These are phyloP conservation scores for Williopsis jadinii DNA, from an alignment of 1,139 yeast species.

Conservation along the genomic window DNA sequence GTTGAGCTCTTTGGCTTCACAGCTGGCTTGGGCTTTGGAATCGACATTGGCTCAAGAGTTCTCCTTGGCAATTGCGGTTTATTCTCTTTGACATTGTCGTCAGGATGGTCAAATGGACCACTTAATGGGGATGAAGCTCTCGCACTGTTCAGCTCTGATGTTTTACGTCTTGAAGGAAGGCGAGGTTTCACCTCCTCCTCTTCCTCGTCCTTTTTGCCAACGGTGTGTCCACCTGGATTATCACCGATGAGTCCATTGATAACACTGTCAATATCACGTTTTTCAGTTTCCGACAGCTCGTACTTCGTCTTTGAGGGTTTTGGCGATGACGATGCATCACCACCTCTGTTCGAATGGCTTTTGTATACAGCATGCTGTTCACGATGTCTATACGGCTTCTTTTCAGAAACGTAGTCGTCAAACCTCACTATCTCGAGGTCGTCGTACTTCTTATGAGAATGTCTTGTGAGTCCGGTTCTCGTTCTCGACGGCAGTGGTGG, in stretches of 20 bases:
- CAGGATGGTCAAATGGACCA: conserved; percentile 4
- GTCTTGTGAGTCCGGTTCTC: background rate
- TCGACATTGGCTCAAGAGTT: background rate
- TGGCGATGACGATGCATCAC: background rate
- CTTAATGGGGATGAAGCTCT: too few relatives aligned
- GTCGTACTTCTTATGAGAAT: conserved; percentile 9
- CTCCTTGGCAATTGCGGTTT: background rate
- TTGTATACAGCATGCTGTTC: too few relatives aligned
- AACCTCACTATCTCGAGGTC: conserved; percentile 20
- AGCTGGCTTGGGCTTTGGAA: background rate
- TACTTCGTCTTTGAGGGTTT: conserved; percentile 9
- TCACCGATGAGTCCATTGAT: conserved; percentile 13
- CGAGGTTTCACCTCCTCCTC: conserved; percentile 1
- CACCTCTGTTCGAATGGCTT: too few relatives aligned
- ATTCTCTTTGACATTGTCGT: conserved; percentile 3
- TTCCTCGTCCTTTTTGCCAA: background rate
- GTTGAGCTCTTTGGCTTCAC: background rate
- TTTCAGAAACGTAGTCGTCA: conserved; percentile 16
- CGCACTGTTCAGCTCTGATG: too few relatives aligned
- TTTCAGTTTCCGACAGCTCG: conserved; percentile 16
- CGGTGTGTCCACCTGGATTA: too few relatives aligned
- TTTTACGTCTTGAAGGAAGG: conserved; percentile 7
- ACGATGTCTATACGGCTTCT: background rate
- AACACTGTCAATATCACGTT: conserved; percentile 14
- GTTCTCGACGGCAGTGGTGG: background rate